Evolutionary conservation across 495 filamentous ascomycete species (phyloP).

Genomic region (Hapsidospora chrysogenum): DNA sequence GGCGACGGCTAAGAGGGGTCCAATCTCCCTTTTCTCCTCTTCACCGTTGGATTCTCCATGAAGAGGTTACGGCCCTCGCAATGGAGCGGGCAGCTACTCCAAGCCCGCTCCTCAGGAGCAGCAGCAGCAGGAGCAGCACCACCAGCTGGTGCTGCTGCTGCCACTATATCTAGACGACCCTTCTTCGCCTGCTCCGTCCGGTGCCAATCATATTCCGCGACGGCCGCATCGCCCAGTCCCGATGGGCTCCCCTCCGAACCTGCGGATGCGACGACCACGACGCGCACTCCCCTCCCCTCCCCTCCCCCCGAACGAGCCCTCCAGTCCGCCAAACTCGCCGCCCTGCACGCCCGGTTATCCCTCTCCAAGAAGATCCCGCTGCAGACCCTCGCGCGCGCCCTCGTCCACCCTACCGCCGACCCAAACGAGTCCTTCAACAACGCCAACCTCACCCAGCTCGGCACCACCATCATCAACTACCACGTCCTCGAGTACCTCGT

Average conservation of each 20-base stretch:
- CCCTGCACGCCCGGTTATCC: conserved; percentile 79
- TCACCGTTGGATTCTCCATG: conserved; percentile 10
- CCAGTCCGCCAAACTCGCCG: conserved; percentile 76
- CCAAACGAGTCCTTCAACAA: conserved; percentile 37
- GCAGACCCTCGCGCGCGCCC: conserved; percentile 67
- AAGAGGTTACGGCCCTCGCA: conserved; percentile 23
- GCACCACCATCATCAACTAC: conserved; percentile 66
- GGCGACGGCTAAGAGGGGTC: not conserved
- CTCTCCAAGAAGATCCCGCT: conserved; percentile 70
- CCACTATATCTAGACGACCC: conserved; percentile 7
- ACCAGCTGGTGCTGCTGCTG: too few species aligned
- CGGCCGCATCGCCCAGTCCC: too few species aligned
- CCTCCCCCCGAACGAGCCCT: conserved; percentile 51
- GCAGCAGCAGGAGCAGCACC: too few species aligned
- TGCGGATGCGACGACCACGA: conserved; percentile 5
- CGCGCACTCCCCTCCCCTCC: conserved; percentile 28
- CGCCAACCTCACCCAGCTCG: conserved; percentile 60
- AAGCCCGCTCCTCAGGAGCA: conserved; percentile 9
- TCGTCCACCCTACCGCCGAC: conserved; percentile 77
- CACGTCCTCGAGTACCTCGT: conserved; percentile 78
- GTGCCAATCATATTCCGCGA: conserved; percentile 9
- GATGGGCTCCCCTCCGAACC: too few species aligned
- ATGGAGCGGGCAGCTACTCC: conserved; percentile 19
- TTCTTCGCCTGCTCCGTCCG: conserved; percentile 5
- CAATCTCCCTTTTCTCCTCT: conserved; percentile 4